A percentile compares a stretch with the other conserved stretches of the same genome.
Conservation (phyloP, 1,139 yeast species). For the Taiozyma sp. region DNA sequence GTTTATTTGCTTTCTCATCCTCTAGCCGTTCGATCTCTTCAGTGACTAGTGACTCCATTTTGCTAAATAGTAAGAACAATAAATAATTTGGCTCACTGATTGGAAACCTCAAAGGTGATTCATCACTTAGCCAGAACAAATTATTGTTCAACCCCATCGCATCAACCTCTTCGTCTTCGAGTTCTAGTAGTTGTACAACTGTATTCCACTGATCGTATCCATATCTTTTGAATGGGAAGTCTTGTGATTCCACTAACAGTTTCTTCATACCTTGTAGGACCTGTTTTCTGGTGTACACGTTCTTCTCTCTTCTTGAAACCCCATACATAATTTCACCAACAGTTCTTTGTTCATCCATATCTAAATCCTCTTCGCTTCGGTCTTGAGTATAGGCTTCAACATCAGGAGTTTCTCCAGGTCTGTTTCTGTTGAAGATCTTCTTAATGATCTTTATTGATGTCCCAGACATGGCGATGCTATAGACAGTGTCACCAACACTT, state of each 20-base stretch:
- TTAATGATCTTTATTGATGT: slow-evolving; percentile 11
- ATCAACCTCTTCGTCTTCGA: slow-evolving; percentile 22
- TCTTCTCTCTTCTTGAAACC: slow-evolving; percentile 11
- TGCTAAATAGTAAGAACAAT: slow-evolving; percentile 28
- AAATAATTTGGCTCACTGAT: slow-evolving; percentile 62
- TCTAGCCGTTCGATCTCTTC: neutral
- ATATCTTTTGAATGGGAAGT: slow-evolving; percentile 29
- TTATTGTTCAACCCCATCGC: slow-evolving; percentile 20
- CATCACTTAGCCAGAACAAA: slow-evolving; percentile 51
- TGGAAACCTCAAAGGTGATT: slow-evolving; percentile 63
- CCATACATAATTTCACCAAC: slow-evolving; percentile 17
- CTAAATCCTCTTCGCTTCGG: slow-evolving; percentile 6
- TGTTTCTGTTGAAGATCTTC: slow-evolving; percentile 6
- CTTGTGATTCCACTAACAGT: slow-evolving; percentile 24
- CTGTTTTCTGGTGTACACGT: slow-evolving; percentile 3
- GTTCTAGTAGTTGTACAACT: slow-evolving; percentile 26
- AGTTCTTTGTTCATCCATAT: slow-evolving; percentile 11
- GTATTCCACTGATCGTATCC: slow-evolving; percentile 42
- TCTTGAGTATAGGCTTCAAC: neutral
- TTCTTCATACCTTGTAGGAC: slow-evolving; percentile 20
- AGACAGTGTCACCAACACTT: slow-evolving; percentile 60
- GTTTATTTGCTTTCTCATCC: neutral
- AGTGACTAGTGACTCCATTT: slow-evolving; percentile 14
- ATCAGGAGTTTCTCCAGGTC: neutral
- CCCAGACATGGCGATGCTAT: slow-evolving; percentile 24